A percentile compares a stretch with the other conserved stretches of the same genome.
Evolutionary conservation across 495 filamentous ascomycete species (phyloP).

Genomic region (Glutinoglossum americanum): DNA sequence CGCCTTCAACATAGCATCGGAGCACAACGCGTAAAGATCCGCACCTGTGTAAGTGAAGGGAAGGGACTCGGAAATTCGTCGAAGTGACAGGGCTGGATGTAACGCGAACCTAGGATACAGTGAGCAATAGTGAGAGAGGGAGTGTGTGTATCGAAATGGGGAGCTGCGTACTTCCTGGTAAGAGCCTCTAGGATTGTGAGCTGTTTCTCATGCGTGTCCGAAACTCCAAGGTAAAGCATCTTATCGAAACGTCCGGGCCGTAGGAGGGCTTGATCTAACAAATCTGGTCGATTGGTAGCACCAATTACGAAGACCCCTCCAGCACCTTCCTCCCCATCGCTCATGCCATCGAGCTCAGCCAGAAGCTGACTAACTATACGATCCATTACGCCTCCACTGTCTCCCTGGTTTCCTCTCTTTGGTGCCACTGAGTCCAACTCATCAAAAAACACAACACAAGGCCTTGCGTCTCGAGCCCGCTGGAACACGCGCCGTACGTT

Average conservation of each 20-base stretch:
- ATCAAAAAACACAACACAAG: slow-evolving; percentile 97
- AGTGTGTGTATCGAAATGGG: no score
- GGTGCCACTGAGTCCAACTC: slow-evolving; percentile 94
- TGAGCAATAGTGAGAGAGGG: slow-evolving; percentile 8
- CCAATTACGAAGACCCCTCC: slow-evolving; percentile 95
- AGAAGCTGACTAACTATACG: slow-evolving; percentile 90
- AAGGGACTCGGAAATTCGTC: slow-evolving; percentile 47
- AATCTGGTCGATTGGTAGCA: slow-evolving; percentile 84
- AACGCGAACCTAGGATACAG: slow-evolving; percentile 46
- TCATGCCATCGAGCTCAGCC: slow-evolving; percentile 94
- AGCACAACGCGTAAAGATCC: slow-evolving; percentile 89
- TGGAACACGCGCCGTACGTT: slow-evolving; percentile 95
- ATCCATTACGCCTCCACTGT: slow-evolving; percentile 98
- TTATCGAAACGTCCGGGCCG: slow-evolving; percentile 92
- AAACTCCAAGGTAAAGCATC: slow-evolving; percentile 94
- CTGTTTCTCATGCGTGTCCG: slow-evolving; percentile 93
- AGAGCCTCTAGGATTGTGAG: slow-evolving; percentile 82
- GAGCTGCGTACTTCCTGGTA: slow-evolving; percentile 52
- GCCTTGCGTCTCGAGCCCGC: slow-evolving; percentile 78
- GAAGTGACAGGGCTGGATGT: slow-evolving; percentile 50
- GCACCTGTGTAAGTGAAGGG: slow-evolving; percentile 96
- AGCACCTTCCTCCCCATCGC: slow-evolving; percentile 57
- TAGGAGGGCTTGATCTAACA: slow-evolving; percentile 77
- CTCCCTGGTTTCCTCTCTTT: slow-evolving; percentile 92
- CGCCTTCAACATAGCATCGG: slow-evolving; percentile 95